Evolutionary conservation across 2,329 filamentous ascomycete genomes (phyloP), one percentile per base, ranked within the genome.

Genomic region (Diaporthe longicolla): DNA sequence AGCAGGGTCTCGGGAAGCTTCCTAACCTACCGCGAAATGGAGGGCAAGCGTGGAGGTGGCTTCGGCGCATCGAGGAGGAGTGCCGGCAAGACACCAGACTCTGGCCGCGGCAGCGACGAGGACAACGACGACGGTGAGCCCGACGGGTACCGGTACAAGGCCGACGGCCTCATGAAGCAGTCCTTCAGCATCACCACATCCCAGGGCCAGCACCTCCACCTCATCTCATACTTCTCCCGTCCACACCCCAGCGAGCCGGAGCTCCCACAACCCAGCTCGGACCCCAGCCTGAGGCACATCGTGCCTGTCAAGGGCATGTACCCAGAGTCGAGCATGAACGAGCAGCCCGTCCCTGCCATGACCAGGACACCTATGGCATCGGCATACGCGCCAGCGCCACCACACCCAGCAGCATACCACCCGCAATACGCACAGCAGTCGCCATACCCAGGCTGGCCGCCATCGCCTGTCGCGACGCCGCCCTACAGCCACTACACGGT

Each of bases 101-200:
- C 93, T 79, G 92, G 91, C 74, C 91, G 93, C 76, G 91, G 90
- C 37, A 96, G 94, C 81, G 95, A 97, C 79, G 95, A 97, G 65
- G 94, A 97, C 78, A 94, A 94, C 65, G 93, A 95, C 77, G 93
- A 94, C 71, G 93, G 91, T 78, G 95, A 97, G 79, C 94, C 94
- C 0, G 95, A 98, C 82, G 95, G 95, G 55, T 98, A 98, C 83
- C 89, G 95, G 77, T 98, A 98, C 85, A 99, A 98, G 87, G 94
- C 93, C 13, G 97, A 99, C 80, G 97, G 97, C 0, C 89, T 99
- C 5, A 98, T 98, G 95, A 99, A 99, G 89, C 97, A 99, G 84
- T 98, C 97, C 0, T 99, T 98, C 88, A 98, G 96, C 85, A 98
- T 99, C 85, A 98, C 95, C 29, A 98, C 97, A 1, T 95, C 94